Percentiles rank a stretch among this genome's conserved stretches.
These are phyloP conservation scores for Phanerochaete carnosa DNA, from an alignment of 768 basidiomycete genomes.

Conservation along the genomic window DNA sequence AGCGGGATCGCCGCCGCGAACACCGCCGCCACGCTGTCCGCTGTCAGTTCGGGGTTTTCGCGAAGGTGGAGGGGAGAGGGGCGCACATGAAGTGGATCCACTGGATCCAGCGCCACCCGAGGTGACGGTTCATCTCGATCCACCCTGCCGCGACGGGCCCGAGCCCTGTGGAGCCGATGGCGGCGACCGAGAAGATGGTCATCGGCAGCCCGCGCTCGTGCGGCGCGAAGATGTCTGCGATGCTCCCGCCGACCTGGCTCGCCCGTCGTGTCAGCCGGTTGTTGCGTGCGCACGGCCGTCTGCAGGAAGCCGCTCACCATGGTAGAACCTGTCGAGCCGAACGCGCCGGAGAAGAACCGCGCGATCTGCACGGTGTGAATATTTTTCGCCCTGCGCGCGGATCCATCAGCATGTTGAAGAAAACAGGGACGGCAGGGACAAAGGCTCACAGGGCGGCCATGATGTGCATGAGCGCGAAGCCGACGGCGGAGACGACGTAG, in stretches of 20 bases:
- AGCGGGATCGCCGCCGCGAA: conserved; percentile 50
- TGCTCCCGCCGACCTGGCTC: conserved; percentile 64
- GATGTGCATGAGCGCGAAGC: conserved; percentile 51
- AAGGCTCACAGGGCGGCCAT: conserved; percentile 36
- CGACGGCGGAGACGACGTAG: conserved; percentile 47
- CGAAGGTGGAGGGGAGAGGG: not conserved
- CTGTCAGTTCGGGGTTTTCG: not conserved
- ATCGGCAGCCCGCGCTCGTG: conserved; percentile 77
- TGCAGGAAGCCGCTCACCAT: conserved; percentile 37
- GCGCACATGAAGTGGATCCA: conserved; percentile 71
- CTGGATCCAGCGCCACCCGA: conserved; percentile 83
- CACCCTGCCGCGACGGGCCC: conserved; percentile 65
- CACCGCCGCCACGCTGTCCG: conserved; percentile 45
- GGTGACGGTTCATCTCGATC: conserved; percentile 53
- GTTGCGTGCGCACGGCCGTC: not conserved
- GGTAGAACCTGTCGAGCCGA: conserved; percentile 66
- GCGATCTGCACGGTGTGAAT: conserved; percentile 63
- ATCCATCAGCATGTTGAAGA: not conserved
- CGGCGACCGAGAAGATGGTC: conserved; percentile 64
- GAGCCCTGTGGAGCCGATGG: conserved; percentile 58
- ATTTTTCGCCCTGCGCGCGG: conserved; percentile 32
- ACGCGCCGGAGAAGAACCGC: conserved; percentile 63
- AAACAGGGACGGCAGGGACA: not conserved
- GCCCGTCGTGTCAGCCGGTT: not conserved
- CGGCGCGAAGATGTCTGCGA: conserved; percentile 66